Conservation (phyloP, 768 basidiomycete species). For the Leccinum incarnatum region DNA sequence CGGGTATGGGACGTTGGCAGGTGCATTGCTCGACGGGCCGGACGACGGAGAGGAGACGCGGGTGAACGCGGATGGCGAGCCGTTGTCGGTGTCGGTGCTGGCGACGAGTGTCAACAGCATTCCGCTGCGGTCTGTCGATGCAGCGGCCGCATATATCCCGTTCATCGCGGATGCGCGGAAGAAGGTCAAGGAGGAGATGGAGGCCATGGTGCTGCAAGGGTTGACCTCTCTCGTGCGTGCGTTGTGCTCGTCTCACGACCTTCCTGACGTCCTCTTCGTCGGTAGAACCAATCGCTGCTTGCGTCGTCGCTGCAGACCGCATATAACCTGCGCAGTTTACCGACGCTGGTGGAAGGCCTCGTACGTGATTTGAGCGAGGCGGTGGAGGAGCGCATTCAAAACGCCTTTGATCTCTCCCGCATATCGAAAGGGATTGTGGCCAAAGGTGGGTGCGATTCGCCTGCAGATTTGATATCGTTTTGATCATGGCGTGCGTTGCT, state of each 20-base stretch:
- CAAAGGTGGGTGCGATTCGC: constrained; percentile 54
- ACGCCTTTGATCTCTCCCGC: constrained; percentile 81
- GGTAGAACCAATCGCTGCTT: constrained; percentile 83
- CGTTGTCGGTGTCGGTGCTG: not conserved
- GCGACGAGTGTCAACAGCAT: constrained; percentile 33
- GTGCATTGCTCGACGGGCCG: constrained; percentile 49
- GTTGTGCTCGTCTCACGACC: not conserved
- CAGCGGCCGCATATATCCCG: constrained; percentile 65
- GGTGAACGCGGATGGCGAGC: constrained; percentile 6
- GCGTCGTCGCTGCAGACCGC: constrained; percentile 96
- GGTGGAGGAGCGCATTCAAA: constrained; percentile 76
- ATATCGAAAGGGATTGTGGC: constrained; percentile 83
- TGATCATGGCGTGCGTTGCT: not conserved
- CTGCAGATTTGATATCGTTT: not conserved
- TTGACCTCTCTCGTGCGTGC: constrained; percentile 67
- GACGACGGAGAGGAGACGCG: constrained; percentile 2
- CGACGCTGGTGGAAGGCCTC: constrained; percentile 76
- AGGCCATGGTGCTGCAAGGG: constrained; percentile 82
- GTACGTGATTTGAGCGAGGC: constrained; percentile 77
- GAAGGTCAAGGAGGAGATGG: constrained; percentile 83
- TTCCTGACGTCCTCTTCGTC: not conserved
- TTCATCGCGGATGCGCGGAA: constrained; percentile 70
- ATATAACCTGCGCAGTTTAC: constrained; percentile 84
- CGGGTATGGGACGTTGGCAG: constrained; percentile 28
- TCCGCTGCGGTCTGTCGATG: constrained; percentile 70